Percentiles rank a stretch among this genome's conserved stretches.
phyloP scores from a whole-genome alignment of 176 grass and related monocot species.

The Poa annua region DNA sequence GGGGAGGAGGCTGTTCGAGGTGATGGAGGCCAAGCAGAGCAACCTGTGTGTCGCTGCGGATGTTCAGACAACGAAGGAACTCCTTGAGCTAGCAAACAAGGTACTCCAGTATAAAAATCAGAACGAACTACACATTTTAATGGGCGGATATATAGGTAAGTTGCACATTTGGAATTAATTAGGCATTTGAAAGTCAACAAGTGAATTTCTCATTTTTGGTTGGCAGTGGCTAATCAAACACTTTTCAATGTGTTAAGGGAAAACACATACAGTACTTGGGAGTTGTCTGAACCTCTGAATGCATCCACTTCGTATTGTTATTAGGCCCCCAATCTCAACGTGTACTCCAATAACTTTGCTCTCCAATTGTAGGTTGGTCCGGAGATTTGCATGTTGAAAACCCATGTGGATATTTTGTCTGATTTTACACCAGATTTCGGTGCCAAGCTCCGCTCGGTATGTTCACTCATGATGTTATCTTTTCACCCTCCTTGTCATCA shows the following conservation, averaged over 20 bases:
- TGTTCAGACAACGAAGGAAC: conserved; percentile 59
- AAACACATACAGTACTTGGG: too few relatives aligned
- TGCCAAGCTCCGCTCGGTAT: conserved; percentile 65
- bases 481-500: neutral
- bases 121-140: neutral
- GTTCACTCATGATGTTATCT: neutral
- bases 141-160: neutral
- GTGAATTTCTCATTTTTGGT: neutral
- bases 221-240: neutral
- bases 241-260: neutral
- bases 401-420: conserved; percentile 89
- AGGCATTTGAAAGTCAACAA: neutral
- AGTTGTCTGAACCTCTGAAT: too few relatives aligned
- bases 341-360: neutral
- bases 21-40: conserved; percentile 77
- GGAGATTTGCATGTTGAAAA: conserved; percentile 93
- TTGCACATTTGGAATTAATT: neutral
- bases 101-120: conserved; percentile 10
- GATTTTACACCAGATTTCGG: conserved; percentile 89
- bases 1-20: conserved; percentile 69
- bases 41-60: conserved; percentile 71
- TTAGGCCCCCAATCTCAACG: neutral
- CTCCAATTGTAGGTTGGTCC: conserved; percentile 59
- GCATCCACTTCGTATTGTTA: neutral
- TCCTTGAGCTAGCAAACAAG: conserved; percentile 67